These are phyloP conservation scores for Candida tibetensis DNA, from an alignment of 805 yeast species.

Conservation along the genomic window DNA sequence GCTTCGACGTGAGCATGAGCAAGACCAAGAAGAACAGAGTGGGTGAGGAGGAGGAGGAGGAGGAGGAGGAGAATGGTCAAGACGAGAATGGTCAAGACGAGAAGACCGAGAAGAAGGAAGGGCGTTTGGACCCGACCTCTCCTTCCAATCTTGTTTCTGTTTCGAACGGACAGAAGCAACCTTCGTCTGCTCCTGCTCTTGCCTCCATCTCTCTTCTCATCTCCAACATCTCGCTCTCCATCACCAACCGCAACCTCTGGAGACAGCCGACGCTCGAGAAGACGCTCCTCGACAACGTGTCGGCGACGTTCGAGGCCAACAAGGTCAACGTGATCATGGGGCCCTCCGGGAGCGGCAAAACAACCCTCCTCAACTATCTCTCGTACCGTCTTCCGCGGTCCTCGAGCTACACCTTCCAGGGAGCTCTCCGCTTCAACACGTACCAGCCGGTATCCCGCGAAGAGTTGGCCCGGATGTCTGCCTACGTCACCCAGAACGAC, in stretches of 20 bases:
- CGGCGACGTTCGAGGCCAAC: constrained; percentile 53
- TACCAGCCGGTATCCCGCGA: constrained; percentile 21
- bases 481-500: constrained; percentile 83
- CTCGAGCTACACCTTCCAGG: constrained; percentile 21
- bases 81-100: constrained; percentile 1
- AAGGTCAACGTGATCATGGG: constrained; percentile 74
- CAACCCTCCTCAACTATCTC: constrained; percentile 60
- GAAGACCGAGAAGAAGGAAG: constrained; percentile 1
- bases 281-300: constrained; percentile 37
- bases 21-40: constrained; percentile 31
- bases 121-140: too few species aligned
- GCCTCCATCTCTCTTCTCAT: constrained; percentile 2
- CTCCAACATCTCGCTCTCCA: constrained; percentile 7
- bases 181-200: not conserved
- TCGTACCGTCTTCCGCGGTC: constrained; percentile 51
- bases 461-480: constrained; percentile 42
- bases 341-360: constrained; percentile 79
- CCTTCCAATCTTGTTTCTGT: not conserved
- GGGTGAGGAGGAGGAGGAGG: constrained; percentile 25
- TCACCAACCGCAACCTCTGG: constrained; percentile 2
- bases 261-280: constrained; percentile 8
- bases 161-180: not conserved
- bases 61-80: constrained; percentile 2
- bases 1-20: constrained; percentile 53
- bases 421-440: constrained; percentile 26